Evolutionary conservation across 257 asterid species (phyloP).

Genomic region (Solanum appendiculatum): DNA sequence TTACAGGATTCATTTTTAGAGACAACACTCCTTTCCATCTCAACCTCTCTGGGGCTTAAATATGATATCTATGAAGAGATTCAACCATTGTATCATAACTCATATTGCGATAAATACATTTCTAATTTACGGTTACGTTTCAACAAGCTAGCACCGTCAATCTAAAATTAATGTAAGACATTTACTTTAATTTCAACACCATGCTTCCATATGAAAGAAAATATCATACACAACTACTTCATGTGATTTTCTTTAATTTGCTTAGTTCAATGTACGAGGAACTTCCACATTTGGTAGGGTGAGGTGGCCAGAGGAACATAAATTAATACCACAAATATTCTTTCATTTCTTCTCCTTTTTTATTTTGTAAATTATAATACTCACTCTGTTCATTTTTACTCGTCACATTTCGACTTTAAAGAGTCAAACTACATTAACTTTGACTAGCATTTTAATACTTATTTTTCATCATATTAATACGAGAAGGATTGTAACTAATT

Average conservation of each 20-base stretch:
- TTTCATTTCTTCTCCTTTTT: background rate
- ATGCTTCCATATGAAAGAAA: background rate
- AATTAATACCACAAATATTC: background rate
- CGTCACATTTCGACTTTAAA: no score
- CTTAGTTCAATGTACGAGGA: background rate
- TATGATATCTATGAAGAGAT: fast-evolving
- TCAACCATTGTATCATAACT: background rate
- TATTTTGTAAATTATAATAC: no score
- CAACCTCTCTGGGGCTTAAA: background rate
- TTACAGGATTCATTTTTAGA: background rate
- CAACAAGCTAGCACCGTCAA: background rate
- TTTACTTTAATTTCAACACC: background rate
- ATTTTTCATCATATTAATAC: no score
- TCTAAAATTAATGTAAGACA: background rate
- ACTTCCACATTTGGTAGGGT: background rate
- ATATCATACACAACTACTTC: background rate
- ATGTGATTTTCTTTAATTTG: background rate
- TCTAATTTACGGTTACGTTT: background rate
- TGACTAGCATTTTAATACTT: no score
- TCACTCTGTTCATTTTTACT: no score
- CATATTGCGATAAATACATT: background rate
- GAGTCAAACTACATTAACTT: no score
- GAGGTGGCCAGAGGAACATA: background rate
- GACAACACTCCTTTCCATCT: background rate
- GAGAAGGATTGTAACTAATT: background rate